Conservation (phyloP, 2,329 filamentous ascomycete species). For the Fusarium oligoseptatum region DNA sequence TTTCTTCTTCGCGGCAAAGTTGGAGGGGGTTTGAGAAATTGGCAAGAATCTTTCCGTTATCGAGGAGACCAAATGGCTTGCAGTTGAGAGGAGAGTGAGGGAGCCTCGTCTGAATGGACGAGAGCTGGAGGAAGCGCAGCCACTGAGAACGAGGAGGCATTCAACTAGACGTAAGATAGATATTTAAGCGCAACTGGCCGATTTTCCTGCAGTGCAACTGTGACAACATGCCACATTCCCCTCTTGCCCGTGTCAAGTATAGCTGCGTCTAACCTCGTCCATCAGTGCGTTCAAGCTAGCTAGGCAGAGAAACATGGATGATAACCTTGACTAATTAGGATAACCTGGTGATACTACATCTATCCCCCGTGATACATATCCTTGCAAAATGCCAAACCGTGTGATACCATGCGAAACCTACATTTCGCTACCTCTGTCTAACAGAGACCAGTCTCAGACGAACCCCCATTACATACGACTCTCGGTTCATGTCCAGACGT, state of each 20-base stretch:
- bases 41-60: too few relatives aligned
- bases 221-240: not conserved
- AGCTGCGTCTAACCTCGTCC: not conserved
- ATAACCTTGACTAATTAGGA: not conserved
- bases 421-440: not conserved
- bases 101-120: not conserved
- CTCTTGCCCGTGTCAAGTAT: not conserved
- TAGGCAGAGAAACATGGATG: not conserved
- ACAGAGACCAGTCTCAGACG: conserved; percentile 20
- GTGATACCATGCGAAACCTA: not conserved
- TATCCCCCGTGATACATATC: not conserved
- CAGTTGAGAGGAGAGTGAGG: not conserved
- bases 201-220: too few relatives aligned
- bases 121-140: not conserved
- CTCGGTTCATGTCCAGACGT: conserved; percentile 8
- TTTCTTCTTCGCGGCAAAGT: too few relatives aligned
- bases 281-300: not conserved
- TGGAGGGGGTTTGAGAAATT: too few relatives aligned
- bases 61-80: too few relatives aligned
- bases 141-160: not conserved
- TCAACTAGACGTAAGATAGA: not conserved
- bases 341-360: not conserved
- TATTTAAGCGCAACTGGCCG: too few relatives aligned
- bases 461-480: conserved; percentile 9
- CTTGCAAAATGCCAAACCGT: not conserved